These are phyloP conservation scores for Cordyceps farinosa DNA, from an alignment of 2,329 filamentous ascomycete genomes.

Conservation along the genomic window DNA sequence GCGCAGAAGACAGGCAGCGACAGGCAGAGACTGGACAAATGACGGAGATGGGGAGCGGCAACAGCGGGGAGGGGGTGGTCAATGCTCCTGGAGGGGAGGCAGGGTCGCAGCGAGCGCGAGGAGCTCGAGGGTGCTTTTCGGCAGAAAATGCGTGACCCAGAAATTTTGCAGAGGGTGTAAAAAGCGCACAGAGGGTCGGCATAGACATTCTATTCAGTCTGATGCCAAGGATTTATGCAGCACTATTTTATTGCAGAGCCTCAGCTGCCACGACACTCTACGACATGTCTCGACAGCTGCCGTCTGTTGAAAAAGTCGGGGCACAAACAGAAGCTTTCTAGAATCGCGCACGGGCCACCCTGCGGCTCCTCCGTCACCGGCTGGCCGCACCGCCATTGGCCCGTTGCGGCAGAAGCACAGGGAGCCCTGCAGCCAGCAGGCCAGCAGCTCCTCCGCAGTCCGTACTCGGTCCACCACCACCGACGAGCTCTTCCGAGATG, in stretches of 20 bases:
- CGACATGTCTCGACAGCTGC: not conserved
- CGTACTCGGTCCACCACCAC: not conserved
- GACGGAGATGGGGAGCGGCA: slow-evolving; percentile 18
- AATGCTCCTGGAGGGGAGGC: slow-evolving; percentile 1
- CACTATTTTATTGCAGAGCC: not conserved
- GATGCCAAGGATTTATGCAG: not conserved
- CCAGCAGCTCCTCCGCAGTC: not conserved
- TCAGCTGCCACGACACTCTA: not conserved
- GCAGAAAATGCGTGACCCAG: no score
- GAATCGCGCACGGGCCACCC: slow-evolving; percentile 26
- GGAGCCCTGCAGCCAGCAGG: not conserved
- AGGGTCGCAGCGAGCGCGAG: not conserved
- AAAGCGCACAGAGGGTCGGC: no score
- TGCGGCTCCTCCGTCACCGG: slow-evolving; percentile 18
- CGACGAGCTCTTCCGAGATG: not conserved
- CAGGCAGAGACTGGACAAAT: slow-evolving; percentile 11
- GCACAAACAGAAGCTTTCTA: slow-evolving; percentile 26
- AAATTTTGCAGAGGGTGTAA: not conserved
- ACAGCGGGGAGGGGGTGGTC: slow-evolving; percentile 16
- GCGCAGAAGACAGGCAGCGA: slow-evolving; percentile 1
- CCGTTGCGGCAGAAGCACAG: slow-evolving; percentile 12
- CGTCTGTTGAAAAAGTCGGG: slow-evolving; percentile 12
- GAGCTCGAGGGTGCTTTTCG: not conserved
- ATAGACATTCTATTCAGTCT: not conserved
- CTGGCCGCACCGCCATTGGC: slow-evolving; percentile 8